phyloP scores from a whole-genome alignment of 208 protist species.

The Trypanosomatidae sp. region DNA sequence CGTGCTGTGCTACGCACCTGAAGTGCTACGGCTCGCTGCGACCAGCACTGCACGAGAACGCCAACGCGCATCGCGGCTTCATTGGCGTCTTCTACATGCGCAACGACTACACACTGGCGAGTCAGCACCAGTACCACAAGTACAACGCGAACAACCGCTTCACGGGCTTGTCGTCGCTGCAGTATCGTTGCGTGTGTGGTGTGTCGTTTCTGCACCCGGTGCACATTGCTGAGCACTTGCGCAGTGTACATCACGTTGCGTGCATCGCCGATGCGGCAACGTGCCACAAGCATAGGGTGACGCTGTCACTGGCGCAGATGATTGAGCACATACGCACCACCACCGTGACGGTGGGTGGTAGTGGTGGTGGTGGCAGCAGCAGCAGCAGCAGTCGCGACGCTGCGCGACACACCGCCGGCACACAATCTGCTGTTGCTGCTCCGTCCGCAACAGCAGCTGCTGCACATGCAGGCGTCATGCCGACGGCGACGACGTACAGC shows the following conservation, averaged over 20 bases:
- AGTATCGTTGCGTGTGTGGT: slow-evolving; percentile 61
- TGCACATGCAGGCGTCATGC: too few relatives aligned
- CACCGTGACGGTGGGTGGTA: too few relatives aligned
- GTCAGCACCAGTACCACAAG: slow-evolving; percentile 4
- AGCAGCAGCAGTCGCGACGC: too few relatives aligned
- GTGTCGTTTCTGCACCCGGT: slow-evolving; percentile 32
- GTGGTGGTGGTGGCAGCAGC: too few relatives aligned
- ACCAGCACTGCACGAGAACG: slow-evolving; percentile 32
- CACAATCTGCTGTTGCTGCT: too few relatives aligned
- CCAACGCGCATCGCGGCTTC: slow-evolving; percentile 34
- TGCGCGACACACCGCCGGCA: too few relatives aligned
- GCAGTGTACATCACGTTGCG: slow-evolving; percentile 19
- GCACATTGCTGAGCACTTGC: slow-evolving; percentile 45
- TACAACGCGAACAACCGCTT: slow-evolving; percentile 21
- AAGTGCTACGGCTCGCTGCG: slow-evolving; percentile 47
- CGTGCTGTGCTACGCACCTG: slow-evolving; percentile 21
- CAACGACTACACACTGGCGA: slow-evolving; percentile 33
- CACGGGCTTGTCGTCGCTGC: slow-evolving; percentile 22
- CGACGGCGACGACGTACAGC: too few relatives aligned
- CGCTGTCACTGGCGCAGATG: too few relatives aligned
- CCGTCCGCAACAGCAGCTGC: too few relatives aligned
- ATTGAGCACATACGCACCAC: too few relatives aligned
- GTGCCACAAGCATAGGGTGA: too few relatives aligned
- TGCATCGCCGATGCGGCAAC: slow-evolving; percentile 16
- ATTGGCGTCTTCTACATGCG: slow-evolving; percentile 44